Percentiles rank a stretch among this genome's conserved stretches.
Conservation (phyloP, 345 rosid genomes). For the Lepidium sativum region DNA sequence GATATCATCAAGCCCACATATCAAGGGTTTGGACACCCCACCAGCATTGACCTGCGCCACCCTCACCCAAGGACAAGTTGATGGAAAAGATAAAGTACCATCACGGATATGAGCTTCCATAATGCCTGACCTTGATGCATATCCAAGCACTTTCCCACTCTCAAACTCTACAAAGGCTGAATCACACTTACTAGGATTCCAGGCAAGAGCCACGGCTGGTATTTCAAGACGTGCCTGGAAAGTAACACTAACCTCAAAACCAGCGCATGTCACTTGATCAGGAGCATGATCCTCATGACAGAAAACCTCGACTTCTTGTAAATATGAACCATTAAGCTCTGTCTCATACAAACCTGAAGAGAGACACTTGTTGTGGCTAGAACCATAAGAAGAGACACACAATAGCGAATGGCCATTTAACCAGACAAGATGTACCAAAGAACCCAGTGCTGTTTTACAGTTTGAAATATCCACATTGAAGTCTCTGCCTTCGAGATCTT, state of each 20-base stretch:
- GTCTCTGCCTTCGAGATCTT: slow-evolving; percentile 73
- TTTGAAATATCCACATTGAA: slow-evolving; percentile 46
- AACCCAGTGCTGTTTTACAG: slow-evolving; percentile 47
- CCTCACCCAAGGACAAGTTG: slow-evolving; percentile 72
- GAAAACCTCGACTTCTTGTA: slow-evolving; percentile 61
- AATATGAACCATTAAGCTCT: slow-evolving; percentile 46
- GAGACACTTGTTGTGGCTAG: slow-evolving; percentile 35
- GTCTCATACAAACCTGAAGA: slow-evolving; percentile 27
- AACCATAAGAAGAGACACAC: slow-evolving; percentile 56
- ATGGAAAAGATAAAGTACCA: slow-evolving; percentile 37
- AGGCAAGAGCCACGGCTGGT: slow-evolving; percentile 45
- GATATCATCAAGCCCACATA: slow-evolving; percentile 78
- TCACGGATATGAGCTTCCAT: slow-evolving; percentile 32
- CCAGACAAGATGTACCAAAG: slow-evolving; percentile 67
- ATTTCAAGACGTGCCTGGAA: slow-evolving; percentile 40
- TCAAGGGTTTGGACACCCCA: slow-evolving; percentile 39
- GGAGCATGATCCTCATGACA: slow-evolving; percentile 66
- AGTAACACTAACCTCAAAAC: slow-evolving; percentile 60
- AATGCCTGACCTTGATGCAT: slow-evolving; percentile 42
- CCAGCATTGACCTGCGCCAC: slow-evolving; percentile 39
- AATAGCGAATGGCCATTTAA: slow-evolving; percentile 60
- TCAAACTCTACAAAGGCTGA: slow-evolving; percentile 81
- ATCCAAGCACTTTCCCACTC: slow-evolving; percentile 59
- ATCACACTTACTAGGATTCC: slow-evolving; percentile 48
- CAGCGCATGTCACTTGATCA: slow-evolving; percentile 53